Percentiles rank a stretch among this genome's conserved stretches.
Evolutionary conservation across 805 yeast species (phyloP).

Genomic region (Barnettozyma botsteinii): DNA sequence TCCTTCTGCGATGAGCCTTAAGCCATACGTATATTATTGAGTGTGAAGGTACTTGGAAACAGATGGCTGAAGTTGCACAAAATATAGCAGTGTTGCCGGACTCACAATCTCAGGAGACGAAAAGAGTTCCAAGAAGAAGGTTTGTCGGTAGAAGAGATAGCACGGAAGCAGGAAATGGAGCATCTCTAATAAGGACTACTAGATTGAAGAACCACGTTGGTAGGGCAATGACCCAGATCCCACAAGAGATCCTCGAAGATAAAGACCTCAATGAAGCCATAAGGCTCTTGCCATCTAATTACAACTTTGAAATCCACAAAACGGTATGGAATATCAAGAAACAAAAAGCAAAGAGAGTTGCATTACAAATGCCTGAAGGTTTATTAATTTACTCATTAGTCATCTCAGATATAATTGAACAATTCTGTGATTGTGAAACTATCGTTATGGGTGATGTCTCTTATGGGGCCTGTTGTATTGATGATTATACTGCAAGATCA

Average conservation of each 20-base stretch:
- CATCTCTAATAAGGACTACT: slow-evolving; percentile 21
- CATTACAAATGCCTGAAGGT: slow-evolving; percentile 97
- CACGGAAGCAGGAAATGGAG: slow-evolving; percentile 13
- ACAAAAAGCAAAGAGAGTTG: slow-evolving; percentile 72
- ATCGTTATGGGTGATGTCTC: slow-evolving; percentile 98
- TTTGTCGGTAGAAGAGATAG: slow-evolving; percentile 50
- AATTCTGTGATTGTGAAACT: slow-evolving; percentile 81
- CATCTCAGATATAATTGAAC: slow-evolving; percentile 87
- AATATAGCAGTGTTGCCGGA: not conserved
- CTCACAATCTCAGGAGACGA: not conserved
- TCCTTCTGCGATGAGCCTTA: slow-evolving; percentile 1
- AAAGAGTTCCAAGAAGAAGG: slow-evolving; percentile 41
- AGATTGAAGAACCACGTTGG: slow-evolving; percentile 36
- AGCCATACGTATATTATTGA: too few relatives aligned
- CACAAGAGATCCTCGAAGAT: slow-evolving; percentile 76
- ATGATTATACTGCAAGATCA: slow-evolving; percentile 90
- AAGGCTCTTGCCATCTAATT: slow-evolving; percentile 76
- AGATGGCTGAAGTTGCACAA: not conserved
- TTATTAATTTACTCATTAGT: slow-evolving; percentile 80
- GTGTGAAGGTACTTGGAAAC: too few relatives aligned
- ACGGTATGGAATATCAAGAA: slow-evolving; percentile 90
- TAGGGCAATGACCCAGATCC: slow-evolving; percentile 78
- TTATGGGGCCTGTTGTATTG: slow-evolving; percentile 97
- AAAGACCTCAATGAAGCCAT: slow-evolving; percentile 81
- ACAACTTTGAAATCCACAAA: slow-evolving; percentile 93